phyloP scores from a whole-genome alignment of 2,329 filamentous ascomycete genomes.

The Microcyclosporella mali region DNA sequence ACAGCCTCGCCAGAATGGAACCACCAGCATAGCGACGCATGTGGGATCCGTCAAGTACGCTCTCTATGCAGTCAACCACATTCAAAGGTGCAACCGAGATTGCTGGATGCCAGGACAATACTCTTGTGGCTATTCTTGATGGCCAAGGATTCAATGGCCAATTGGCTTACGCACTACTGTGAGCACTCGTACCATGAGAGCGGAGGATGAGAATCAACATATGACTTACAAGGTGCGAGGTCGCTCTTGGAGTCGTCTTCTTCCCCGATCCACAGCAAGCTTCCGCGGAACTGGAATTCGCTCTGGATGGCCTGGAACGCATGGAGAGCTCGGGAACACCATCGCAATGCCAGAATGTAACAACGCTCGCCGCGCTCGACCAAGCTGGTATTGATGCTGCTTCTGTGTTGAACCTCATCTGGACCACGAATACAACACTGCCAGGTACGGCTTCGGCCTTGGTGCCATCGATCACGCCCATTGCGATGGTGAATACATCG shows the following conservation, averaged over 20 bases:
- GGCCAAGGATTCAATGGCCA: not conserved
- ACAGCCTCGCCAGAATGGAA: not conserved
- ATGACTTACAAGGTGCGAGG: not conserved
- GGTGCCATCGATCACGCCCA: too few species aligned
- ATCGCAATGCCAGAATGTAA: not conserved
- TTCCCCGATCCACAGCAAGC: constrained; percentile 5
- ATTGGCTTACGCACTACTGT: not conserved
- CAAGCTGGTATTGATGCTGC: constrained; percentile 3
- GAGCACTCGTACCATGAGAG: too few species aligned
- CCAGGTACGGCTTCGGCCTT: not conserved
- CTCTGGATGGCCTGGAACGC: not conserved
- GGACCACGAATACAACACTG: not conserved
- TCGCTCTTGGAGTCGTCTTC: not conserved
- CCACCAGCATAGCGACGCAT: not conserved
- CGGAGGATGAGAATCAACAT: not conserved
- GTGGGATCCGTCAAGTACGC: not conserved
- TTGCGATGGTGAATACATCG: too few species aligned
- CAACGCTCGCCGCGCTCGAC: not conserved
- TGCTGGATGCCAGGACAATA: not conserved
- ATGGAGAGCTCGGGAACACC: not conserved
- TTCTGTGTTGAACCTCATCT: not conserved
- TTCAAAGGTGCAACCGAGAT: not conserved
- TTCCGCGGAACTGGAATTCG: not conserved
- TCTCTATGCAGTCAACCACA: not conserved
- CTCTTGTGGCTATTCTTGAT: not conserved